Evolutionary conservation across 1,284 basidiomycete species (phyloP).

Genomic region (Pseudozyma pruni): DNA sequence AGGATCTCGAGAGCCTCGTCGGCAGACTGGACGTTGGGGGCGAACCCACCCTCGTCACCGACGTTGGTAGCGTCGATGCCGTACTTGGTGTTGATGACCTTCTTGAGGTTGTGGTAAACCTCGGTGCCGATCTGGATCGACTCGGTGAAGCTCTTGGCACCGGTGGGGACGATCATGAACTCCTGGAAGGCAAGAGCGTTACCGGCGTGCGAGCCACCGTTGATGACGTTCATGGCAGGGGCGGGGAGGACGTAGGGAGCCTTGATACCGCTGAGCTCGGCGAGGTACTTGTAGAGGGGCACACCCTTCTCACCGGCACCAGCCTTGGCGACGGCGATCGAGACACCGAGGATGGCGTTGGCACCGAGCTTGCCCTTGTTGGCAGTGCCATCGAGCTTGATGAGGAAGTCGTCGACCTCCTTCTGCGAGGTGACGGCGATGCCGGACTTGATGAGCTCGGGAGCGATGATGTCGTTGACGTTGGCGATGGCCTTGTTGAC

Average conservation of each 20-base stretch:
- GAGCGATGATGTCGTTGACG: conserved; percentile 91
- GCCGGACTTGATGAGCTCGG: conserved; percentile 85
- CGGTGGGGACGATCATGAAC: conserved; percentile 99
- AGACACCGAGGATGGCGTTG: conserved; percentile 99
- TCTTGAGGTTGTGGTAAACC: conserved; percentile 98
- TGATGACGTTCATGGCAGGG: conserved; percentile 96
- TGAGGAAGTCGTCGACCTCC: conserved; percentile 97
- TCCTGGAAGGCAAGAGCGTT: conserved; percentile 89
- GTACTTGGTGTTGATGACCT: conserved; percentile 99
- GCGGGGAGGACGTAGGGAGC: conserved; percentile 80
- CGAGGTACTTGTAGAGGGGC: conserved; percentile 96
- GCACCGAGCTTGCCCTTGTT: conserved; percentile 99
- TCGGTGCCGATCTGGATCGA: conserved; percentile 98
- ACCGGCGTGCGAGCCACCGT: conserved; percentile 98
- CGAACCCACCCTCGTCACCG: conserved; percentile 99
- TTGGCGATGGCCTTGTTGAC: conserved; percentile 93
- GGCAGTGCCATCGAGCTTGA: conserved; percentile 95
- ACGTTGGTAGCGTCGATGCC: conserved; percentile 99
- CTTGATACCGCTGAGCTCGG: conserved; percentile 91
- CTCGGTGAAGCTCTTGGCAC: conserved; percentile 97
- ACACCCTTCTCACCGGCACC: conserved; percentile 79
- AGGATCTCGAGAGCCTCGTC: conserved; percentile 98
- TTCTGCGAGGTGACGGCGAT: conserved; percentile 91
- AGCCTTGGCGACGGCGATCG: conserved; percentile 93
- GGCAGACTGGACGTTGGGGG: conserved; percentile 95